Conservation (phyloP, 108 stramenopile genomes). For the Pelagomonas calceolata region DNA sequence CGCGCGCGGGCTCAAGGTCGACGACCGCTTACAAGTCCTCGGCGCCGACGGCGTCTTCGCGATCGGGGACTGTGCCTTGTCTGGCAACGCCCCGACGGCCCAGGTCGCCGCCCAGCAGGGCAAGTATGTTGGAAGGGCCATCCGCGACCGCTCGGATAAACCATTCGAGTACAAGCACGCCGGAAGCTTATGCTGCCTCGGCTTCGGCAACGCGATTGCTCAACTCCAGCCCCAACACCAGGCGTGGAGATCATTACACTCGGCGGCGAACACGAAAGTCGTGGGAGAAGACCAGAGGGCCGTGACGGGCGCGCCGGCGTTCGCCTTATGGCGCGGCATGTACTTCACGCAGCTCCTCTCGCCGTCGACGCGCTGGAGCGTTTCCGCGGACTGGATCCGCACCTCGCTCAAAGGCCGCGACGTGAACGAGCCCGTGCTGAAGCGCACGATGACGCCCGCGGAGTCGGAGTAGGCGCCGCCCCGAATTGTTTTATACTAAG, state of each 20-base stretch:
- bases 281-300: conserved; percentile 8
- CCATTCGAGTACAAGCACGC: conserved; percentile 31
- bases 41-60: conserved; percentile 48
- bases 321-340: conserved; percentile 48
- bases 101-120: conserved; percentile 54
- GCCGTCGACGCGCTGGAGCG: conserved; percentile 43
- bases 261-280: conserved; percentile 8
- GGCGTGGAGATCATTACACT: conserved; percentile 20
- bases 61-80: conserved; percentile 57
- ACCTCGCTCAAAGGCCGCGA: too few relatives aligned
- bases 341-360: conserved; percentile 60
- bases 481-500: too few relatives aligned
- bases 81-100: conserved; percentile 39
- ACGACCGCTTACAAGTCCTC: conserved; percentile 34
- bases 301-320: conserved; percentile 42
- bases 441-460: too few relatives aligned
- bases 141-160: conserved; percentile 20
- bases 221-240: conserved; percentile 14
- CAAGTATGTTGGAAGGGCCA: conserved; percentile 34
- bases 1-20: conserved; percentile 43
- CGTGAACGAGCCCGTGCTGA: too few relatives aligned
- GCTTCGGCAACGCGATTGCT: conserved; percentile 20
- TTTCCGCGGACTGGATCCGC: conserved; percentile 60
- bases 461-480: too few relatives aligned
- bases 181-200: conserved; percentile 27